These are phyloP conservation scores for Colletotrichum limetticola DNA, from an alignment of 2,329 filamentous ascomycete genomes.

Conservation along the genomic window DNA sequence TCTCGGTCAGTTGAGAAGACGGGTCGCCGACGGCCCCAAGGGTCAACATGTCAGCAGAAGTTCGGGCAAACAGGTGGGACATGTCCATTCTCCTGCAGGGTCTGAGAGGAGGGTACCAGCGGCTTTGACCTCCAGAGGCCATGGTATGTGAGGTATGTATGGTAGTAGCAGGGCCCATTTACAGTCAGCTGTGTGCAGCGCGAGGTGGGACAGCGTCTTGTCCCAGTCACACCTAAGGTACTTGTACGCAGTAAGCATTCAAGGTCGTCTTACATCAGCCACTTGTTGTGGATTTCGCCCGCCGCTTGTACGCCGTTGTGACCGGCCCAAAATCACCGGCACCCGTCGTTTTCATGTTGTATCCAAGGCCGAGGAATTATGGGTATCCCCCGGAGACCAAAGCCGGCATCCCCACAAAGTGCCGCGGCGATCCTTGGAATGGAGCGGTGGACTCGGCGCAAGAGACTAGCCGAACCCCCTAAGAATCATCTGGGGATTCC, in stretches of 20 bases:
- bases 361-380: constrained; percentile 8
- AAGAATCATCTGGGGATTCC: not conserved
- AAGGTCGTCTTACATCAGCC: constrained; percentile 10
- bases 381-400: constrained; percentile 12
- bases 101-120: constrained; percentile 26
- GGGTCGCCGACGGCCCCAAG: not conserved
- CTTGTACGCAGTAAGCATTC: not conserved
- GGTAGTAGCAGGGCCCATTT: not conserved
- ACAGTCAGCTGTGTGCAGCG: not conserved
- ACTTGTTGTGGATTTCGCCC: not conserved
- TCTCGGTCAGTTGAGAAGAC: not conserved
- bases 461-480: not conserved
- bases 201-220: not conserved
- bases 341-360: not conserved
- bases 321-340: not conserved
- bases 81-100: not conserved
- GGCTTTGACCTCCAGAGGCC: constrained; percentile 13
- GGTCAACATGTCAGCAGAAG: not conserved
- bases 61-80: constrained; percentile 17
- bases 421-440: not conserved
- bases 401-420: constrained; percentile 7
- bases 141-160: not conserved
- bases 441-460: not conserved
- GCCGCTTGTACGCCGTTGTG: not conserved
- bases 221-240: not conserved